Evolutionary conservation across 2,329 filamentous ascomycete species (phyloP).

Genomic region (Penicillium psychrosexuale): DNA sequence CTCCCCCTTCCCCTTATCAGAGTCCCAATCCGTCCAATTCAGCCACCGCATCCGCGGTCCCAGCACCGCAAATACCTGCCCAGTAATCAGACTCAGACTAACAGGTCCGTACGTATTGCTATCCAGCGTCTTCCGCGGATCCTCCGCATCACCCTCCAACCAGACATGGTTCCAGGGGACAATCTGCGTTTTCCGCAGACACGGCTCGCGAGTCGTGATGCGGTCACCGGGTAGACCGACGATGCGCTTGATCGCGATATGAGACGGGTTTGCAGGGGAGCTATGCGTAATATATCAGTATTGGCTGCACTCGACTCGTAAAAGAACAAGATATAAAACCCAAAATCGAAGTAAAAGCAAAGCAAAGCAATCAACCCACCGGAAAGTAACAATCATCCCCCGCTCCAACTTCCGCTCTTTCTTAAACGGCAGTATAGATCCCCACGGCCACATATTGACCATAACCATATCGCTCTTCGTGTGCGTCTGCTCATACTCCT

Average conservation of each 20-base stretch:
- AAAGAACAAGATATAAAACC: background rate
- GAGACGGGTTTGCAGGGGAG: constrained; percentile 67
- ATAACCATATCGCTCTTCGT: constrained; percentile 42
- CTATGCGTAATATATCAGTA: constrained; percentile 42
- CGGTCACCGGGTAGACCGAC: constrained; percentile 77
- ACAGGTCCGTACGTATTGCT: constrained; percentile 90
- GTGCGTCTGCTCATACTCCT: constrained; percentile 53
- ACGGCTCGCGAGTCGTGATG: constrained; percentile 63
- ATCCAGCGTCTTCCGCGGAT: constrained; percentile 67
- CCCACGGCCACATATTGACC: constrained; percentile 41
- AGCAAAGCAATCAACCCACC: constrained; percentile 20
- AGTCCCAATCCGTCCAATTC: constrained; percentile 40
- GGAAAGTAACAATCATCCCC: constrained; percentile 72
- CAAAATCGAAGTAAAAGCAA: background rate
- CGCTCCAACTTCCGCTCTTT: constrained; percentile 57
- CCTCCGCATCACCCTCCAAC: constrained; percentile 83
- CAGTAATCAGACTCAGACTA: constrained; percentile 69
- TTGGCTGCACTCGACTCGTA: background rate
- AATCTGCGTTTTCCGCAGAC: constrained; percentile 51
- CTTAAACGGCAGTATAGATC: constrained; percentile 53
- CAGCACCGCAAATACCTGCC: constrained; percentile 69
- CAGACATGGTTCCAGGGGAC: constrained; percentile 86
- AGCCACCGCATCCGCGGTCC: constrained; percentile 54
- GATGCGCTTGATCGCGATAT: constrained; percentile 74
- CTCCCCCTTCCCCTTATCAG: constrained; percentile 10